A percentile compares a stretch with the other conserved stretches of the same genome.
Evolutionary conservation across 371 early-diverging fungal species (phyloP).

Genomic region (Dinochytrium kinnereticum): DNA sequence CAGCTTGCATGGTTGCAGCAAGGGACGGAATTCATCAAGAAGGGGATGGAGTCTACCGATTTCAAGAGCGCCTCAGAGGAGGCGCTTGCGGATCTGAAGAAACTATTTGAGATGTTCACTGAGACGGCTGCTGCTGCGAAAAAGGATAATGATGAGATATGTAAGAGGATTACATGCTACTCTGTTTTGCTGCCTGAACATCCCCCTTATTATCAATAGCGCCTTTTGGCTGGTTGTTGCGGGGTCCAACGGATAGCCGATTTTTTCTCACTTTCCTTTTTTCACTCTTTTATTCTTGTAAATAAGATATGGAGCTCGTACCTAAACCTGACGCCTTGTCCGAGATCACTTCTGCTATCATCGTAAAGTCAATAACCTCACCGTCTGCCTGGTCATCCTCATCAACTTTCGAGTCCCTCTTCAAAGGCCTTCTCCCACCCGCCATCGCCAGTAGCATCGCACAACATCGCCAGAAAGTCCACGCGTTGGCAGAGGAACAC

Average conservation of each 20-base stretch:
- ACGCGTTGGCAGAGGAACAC: neutral
- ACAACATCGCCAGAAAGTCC: neutral
- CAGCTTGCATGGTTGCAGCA: slow-evolving; percentile 75
- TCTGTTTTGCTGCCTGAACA: too few species aligned
- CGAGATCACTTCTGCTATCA: slow-evolving; percentile 69
- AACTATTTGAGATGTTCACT: slow-evolving; percentile 14
- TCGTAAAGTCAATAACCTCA: slow-evolving; percentile 72
- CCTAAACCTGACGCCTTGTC: slow-evolving; percentile 66
- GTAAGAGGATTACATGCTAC: slow-evolving; percentile 25
- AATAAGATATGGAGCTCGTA: slow-evolving; percentile 73
- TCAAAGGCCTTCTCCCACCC: slow-evolving; percentile 84
- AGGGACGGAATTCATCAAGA: slow-evolving; percentile 61
- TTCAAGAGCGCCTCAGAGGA: neutral
- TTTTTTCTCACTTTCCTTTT: too few species aligned
- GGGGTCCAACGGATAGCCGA: too few species aligned
- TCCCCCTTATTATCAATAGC: too few species aligned
- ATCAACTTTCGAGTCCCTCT: slow-evolving; percentile 68
- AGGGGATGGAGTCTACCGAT: slow-evolving; percentile 42
- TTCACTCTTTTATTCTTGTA: too few species aligned
- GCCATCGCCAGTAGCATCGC: slow-evolving; percentile 54
- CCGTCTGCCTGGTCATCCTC: slow-evolving; percentile 48
- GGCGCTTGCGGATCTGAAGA: neutral
- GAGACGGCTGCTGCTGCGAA: slow-evolving; percentile 61
- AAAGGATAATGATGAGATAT: slow-evolving; percentile 89
- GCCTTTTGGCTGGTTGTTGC: slow-evolving; percentile 1